Evolutionary conservation across 495 filamentous ascomycete species (phyloP).

Genomic region (Podospora didyma): DNA sequence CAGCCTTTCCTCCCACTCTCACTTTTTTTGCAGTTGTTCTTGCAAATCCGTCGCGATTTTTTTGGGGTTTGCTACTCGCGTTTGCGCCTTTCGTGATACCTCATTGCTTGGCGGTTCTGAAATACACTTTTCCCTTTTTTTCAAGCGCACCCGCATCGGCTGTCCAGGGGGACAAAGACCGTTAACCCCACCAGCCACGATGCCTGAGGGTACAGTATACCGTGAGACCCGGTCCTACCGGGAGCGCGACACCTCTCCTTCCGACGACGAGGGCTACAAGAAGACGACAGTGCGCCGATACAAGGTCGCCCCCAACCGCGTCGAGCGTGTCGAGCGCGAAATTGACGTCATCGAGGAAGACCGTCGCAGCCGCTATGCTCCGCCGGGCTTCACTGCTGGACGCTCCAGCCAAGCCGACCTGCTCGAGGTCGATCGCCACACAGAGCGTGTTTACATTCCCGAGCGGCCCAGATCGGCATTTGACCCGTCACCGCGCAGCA

Average conservation of each 20-base stretch:
- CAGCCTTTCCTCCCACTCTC: conserved; percentile 1
- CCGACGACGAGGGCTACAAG: conserved; percentile 45
- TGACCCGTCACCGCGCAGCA: conserved; percentile 34
- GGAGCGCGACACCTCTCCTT: conserved; percentile 42
- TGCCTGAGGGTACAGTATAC: conserved; percentile 40
- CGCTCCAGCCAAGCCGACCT: conserved; percentile 32
- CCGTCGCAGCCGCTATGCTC: conserved; percentile 39
- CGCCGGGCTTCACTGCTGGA: conserved; percentile 23
- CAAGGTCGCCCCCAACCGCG: conserved; percentile 43
- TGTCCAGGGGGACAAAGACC: background rate
- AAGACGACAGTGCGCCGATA: conserved; percentile 53
- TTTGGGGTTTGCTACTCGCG: background rate
- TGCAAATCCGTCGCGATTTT: background rate
- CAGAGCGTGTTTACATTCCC: conserved; percentile 39
- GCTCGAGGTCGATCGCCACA: conserved; percentile 45
- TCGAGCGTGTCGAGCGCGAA: conserved; percentile 39
- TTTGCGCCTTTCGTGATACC: conserved; percentile 6
- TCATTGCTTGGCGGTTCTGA: background rate
- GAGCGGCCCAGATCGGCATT: conserved; percentile 43
- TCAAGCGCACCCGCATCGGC: background rate
- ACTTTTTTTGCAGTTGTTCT: background rate
- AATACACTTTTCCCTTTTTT: background rate
- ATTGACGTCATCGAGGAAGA: conserved; percentile 47
- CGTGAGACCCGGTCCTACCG: conserved; percentile 44
- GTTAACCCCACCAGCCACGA: conserved; percentile 14